Conservation (phyloP, 257 asterid genomes). For the Jaltomata sinuosa region DNA sequence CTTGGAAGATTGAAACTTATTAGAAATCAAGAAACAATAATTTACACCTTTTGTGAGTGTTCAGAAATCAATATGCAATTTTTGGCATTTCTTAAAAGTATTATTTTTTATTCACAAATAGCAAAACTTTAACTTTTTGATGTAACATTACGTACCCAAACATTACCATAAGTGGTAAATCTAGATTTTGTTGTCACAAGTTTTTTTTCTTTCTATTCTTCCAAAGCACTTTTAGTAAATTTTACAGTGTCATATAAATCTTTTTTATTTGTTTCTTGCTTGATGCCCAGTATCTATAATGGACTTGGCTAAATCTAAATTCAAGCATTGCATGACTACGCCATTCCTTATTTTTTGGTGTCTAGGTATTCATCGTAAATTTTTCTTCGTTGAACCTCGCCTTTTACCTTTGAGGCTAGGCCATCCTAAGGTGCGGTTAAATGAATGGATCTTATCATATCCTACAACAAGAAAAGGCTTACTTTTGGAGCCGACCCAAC, state of each 20-base stretch:
- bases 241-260: not conserved
- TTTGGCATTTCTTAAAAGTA: slow-evolving; percentile 23
- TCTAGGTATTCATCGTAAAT: too few relatives aligned
- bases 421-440: too few relatives aligned
- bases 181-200: slow-evolving; percentile 8
- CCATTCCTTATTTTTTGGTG: too few relatives aligned
- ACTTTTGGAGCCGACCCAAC: too few relatives aligned
- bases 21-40: slow-evolving; percentile 13
- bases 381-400: too few relatives aligned
- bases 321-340: too few relatives aligned
- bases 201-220: not conserved
- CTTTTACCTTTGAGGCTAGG: too few relatives aligned
- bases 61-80: slow-evolving; percentile 26
- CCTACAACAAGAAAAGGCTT: too few relatives aligned
- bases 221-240: not conserved
- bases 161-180: slow-evolving; percentile 26
- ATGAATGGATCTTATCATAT: too few relatives aligned
- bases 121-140: not conserved
- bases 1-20: slow-evolving; percentile 13
- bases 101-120: slow-evolving; percentile 2
- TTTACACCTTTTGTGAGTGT: slow-evolving; percentile 22
- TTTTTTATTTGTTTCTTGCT: not conserved
- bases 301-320: not conserved
- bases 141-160: slow-evolving; percentile 8
- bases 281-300: not conserved